Base-by-base conservation (phyloP, 2,329 filamentous ascomycete genomes). In the Hirsutella thompsonii region DNA sequence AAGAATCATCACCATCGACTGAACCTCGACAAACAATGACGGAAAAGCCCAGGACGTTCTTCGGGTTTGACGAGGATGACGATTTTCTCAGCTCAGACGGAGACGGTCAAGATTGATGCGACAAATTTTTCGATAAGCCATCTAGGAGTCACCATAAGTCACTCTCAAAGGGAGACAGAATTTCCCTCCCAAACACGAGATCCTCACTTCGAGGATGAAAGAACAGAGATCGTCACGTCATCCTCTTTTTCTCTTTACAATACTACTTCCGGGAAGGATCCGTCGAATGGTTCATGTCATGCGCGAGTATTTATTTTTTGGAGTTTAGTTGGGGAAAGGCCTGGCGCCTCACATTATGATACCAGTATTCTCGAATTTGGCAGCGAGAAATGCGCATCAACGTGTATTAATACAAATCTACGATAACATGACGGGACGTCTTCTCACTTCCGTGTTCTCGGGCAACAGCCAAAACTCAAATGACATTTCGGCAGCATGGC, bases 61-160 rank as follows among this genome's bases (percentile, higher is more conserved):
- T 81, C 51, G 83, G 83, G 0, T 90, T 88, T 61, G 83, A 88
- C 46, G 82, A 89, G 28, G 81, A 85, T 41, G 82, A 88, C 37
- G 80, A 84, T 51, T 82, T 81, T 47, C 77, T 81, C 73, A 82
- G 77, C 50, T 79, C 74, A 39, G 74, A 79, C n/a, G 77, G 80
- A 28, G 70, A 73, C 3, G n/a, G 14, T n/a, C 16, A 16, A 18
- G 32, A 8, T 8, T 34, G 32, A 34, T 18, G 30, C 23, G n/a
- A n/a, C 23, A 26, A 26, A 26, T 26, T 26, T n/a, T n/a, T n/a
- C n/a, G n/a, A n/a, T n/a, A n/a, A n/a, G n/a, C n/a, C n/a, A n/a
- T n/a, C n/a, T n/a, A n/a, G n/a, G n/a, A n/a, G n/a, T n/a, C n/a
- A n/a, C n/a, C n/a, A n/a, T n/a, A n/a, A n/a, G n/a, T n/a, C n/a